Evolutionary conservation across 169 alveolate species (phyloP), one percentile per base, ranked within the genome.

Genomic region (Plasmodium knowlesi): DNA sequence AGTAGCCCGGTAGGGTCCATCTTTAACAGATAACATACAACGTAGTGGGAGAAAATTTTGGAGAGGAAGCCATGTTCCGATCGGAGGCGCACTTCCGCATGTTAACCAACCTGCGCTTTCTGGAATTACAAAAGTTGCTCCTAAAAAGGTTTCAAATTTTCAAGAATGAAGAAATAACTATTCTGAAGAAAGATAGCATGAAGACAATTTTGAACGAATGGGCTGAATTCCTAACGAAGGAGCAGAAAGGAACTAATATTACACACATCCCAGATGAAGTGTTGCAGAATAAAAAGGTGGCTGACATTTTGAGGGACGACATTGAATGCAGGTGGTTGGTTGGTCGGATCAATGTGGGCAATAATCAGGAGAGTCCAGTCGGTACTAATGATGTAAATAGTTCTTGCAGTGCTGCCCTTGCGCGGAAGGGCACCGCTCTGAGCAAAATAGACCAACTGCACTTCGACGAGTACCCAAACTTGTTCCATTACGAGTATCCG

Each of bases 151-250:
- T 88, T 57, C 88, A 88, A 14, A 61, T 79, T 39, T 88, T 88
- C 72, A 88, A 88, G 71, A 88, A 88, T 88, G 94, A 88, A 88
- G 94, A 88, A 88, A 88, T 88, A 88, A 88, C 83, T 78, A 70
- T 88, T 46, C 82, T 88, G 9, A 88, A 88, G 72, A 88, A 88
- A 39, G 89, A 70, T 9, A 78, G 32, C 19, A 88, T 79, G 94
- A 88, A 88, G 81, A 25, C 32, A 28, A 88, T 88, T 61, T 78
- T 88, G 72, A 76, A 88, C 82, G 94, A 88, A 46, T 88, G 94
- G 94, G 94, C 94, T 5, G 81, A 88, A 9, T 76, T 57, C 53
- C 61, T 88, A 78, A 88, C 89, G 28, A 25, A 54, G 72, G 74
- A 88, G 81, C 72, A 88, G 43, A 30, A 57, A 57, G 32, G 34